A percentile compares a stretch with the other conserved stretches of the same genome.
Evolutionary conservation across 2,329 filamentous ascomycete species (phyloP).

Genomic region (Trichophyton schoenleinii): DNA sequence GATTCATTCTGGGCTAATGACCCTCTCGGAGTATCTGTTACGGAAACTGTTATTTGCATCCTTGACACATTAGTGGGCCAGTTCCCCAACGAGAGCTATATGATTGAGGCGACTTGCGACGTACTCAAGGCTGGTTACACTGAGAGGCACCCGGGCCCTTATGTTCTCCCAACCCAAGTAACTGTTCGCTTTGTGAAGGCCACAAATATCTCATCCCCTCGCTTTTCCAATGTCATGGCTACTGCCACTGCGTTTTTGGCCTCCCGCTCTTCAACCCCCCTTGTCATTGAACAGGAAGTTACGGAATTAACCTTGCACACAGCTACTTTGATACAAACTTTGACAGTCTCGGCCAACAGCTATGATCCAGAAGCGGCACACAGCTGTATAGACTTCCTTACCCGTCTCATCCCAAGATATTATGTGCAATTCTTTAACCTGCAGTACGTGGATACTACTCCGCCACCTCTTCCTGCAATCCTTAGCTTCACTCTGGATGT

Average conservation of each 20-base stretch:
- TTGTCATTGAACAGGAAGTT: constrained; percentile 24
- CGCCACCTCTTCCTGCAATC: constrained; percentile 23
- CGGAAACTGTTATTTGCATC: constrained; percentile 29
- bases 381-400: constrained; percentile 35
- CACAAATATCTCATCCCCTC: constrained; percentile 21
- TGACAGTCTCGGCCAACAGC: constrained; percentile 23
- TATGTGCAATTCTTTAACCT: constrained; percentile 27
- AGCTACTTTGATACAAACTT: constrained; percentile 27
- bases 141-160: constrained; percentile 29
- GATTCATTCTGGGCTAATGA: constrained; percentile 27
- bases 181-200: constrained; percentile 32
- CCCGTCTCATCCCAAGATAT: constrained; percentile 32
- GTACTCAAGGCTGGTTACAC: constrained; percentile 36
- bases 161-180: constrained; percentile 31
- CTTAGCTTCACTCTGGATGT: constrained; percentile 31
- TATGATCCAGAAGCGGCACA: constrained; percentile 34
- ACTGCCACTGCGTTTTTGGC: constrained; percentile 36
- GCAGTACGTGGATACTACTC: constrained; percentile 15
- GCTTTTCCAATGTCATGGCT: constrained; percentile 28
- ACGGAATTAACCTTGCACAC: constrained; percentile 28
- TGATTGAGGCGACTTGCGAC: constrained; percentile 35
- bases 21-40: constrained; percentile 21
- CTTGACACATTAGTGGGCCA: constrained; percentile 29
- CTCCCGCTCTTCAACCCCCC: constrained; percentile 27
- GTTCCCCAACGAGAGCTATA: constrained; percentile 29